Evolutionary conservation across 345 rosid species (phyloP).

Genomic region (Salix suchowensis): DNA sequence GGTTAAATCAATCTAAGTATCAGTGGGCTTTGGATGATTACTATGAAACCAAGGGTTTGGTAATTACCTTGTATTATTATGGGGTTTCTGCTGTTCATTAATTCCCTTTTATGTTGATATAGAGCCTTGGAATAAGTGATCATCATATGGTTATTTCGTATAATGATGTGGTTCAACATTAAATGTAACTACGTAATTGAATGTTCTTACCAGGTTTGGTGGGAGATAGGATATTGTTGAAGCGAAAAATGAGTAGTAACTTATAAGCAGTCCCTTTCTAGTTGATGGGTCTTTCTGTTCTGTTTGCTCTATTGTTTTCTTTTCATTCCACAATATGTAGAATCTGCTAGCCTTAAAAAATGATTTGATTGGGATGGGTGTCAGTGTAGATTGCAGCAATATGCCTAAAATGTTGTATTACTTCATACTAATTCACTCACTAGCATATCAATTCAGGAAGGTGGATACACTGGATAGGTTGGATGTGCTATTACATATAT

Average conservation of each 20-base stretch:
- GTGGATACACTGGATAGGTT: not conserved
- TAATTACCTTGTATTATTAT: conserved; percentile 20
- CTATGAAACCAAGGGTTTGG: conserved; percentile 76
- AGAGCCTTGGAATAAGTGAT: not conserved
- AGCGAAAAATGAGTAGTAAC: conserved; percentile 23
- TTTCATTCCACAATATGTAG: not conserved
- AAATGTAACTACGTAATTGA: not conserved
- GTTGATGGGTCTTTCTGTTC: not conserved
- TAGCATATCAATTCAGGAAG: not conserved
- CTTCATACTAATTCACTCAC: not conserved
- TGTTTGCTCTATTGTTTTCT: not conserved
- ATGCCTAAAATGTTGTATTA: not conserved
- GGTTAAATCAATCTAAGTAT: conserved; percentile 93
- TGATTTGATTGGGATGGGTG: not conserved
- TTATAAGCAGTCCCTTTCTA: conserved; percentile 23
- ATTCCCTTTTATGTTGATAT: not conserved
- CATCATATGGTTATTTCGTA: not conserved
- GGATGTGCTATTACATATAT: not conserved
- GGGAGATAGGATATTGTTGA: not conserved
- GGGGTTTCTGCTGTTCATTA: not conserved
- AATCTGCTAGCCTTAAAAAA: not conserved
- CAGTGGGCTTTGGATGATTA: conserved; percentile 99
- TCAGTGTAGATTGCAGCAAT: no score
- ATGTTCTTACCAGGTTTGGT: conserved; percentile 17
- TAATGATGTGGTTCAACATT: not conserved